A percentile compares a stretch with the other conserved stretches of the same genome.
These are phyloP conservation scores for Ceratocystis cacaofunesta DNA, from an alignment of 2,329 filamentous ascomycete genomes.

Conservation along the genomic window DNA sequence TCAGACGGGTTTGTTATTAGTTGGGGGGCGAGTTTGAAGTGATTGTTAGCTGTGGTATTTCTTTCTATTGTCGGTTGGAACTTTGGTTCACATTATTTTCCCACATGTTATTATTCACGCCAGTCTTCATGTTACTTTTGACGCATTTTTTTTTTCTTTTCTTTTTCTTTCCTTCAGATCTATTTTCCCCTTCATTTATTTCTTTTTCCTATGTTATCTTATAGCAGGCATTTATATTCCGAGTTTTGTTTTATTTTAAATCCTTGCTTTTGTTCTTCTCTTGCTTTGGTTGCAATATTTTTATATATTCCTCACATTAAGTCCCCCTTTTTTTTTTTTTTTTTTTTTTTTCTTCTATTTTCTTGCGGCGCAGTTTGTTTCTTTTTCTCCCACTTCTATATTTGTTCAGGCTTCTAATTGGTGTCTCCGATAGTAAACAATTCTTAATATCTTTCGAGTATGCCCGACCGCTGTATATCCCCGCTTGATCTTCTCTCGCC, in stretches of 20 bases:
- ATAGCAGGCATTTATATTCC: neutral
- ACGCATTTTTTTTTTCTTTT: neutral
- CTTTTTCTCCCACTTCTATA: conserved; percentile 15
- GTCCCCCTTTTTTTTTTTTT: neutral
- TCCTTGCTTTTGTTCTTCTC: neutral
- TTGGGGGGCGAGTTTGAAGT: neutral
- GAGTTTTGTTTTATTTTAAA: neutral
- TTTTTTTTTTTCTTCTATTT: neutral
- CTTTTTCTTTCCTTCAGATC: neutral
- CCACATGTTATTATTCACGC: neutral
- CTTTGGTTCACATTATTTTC: neutral
- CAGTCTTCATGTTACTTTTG: neutral
- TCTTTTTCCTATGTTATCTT: neutral
- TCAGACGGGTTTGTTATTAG: neutral
- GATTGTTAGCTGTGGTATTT: no score
- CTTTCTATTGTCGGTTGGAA: neutral
- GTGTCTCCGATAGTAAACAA: neutral
- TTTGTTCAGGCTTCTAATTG: conserved; percentile 3
- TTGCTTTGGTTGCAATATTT: neutral
- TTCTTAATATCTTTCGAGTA: neutral
- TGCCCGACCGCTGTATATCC: neutral
- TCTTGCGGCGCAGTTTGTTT: neutral
- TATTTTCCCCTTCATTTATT: neutral
- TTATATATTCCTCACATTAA: neutral
- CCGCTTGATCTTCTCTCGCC: neutral